Evolutionary conservation across 495 filamentous ascomycete genomes (phyloP).

Genomic region (Niebla homalea): DNA sequence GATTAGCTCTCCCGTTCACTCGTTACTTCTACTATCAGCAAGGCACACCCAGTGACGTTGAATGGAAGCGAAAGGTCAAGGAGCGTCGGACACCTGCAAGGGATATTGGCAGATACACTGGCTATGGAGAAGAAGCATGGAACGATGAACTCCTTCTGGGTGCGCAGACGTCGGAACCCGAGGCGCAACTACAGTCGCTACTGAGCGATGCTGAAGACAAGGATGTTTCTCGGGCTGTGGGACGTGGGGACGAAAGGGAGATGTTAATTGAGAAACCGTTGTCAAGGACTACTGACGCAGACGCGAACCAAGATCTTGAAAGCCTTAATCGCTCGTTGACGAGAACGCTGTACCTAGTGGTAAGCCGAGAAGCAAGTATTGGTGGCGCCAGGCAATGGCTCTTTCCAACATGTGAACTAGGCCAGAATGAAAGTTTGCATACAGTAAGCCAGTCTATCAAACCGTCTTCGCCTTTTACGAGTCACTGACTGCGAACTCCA

Average conservation of each 20-base stretch:
- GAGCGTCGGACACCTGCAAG: conserved; percentile 62
- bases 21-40: conserved; percentile 93
- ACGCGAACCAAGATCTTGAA: conserved; percentile 55
- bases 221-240: conserved; percentile 48
- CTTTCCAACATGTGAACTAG: conserved; percentile 58
- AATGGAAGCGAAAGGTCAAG: conserved; percentile 79
- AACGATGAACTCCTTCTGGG: conserved; percentile 84
- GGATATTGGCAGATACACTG: conserved; percentile 77
- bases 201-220: conserved; percentile 60
- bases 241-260: conserved; percentile 46
- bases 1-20: conserved; percentile 75
- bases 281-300: conserved; percentile 64
- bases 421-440: conserved; percentile 59
- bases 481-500: conserved; percentile 2
- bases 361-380: conserved; percentile 32
- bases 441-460: conserved; percentile 43
- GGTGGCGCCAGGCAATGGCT: conserved; percentile 53
- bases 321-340: conserved; percentile 67
- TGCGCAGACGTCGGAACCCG: conserved; percentile 44
- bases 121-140: conserved; percentile 69
- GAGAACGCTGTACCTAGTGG: conserved; percentile 74
- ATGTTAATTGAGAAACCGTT: conserved; percentile 60
- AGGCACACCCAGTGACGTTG: conserved; percentile 67
- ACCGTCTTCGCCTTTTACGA: background rate
- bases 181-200: conserved; percentile 49